Percentiles rank a stretch among this genome's conserved stretches.
Conservation (phyloP, 192 early-diverging fungal genomes). For the Backusella sp. region DNA sequence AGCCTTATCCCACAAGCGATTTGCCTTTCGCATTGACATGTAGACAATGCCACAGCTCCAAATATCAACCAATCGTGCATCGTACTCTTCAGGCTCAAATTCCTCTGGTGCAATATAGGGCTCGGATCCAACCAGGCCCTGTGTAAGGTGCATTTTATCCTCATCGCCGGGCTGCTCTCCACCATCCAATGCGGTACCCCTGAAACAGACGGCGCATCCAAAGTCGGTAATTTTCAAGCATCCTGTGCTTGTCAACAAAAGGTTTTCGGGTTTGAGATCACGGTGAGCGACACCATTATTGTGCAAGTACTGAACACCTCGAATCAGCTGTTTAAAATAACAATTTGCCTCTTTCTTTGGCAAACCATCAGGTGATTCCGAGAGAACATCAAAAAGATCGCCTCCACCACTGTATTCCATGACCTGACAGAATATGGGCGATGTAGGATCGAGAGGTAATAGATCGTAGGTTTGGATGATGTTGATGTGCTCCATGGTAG, state of each 20-base stretch:
- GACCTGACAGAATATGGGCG: constrained; percentile 55
- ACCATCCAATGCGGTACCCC: constrained; percentile 27
- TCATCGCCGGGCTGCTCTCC: constrained; percentile 10
- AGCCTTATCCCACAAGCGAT: constrained; percentile 15
- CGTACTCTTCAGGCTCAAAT: constrained; percentile 79
- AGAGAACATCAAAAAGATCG: constrained; percentile 70
- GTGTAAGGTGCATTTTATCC: constrained; percentile 78
- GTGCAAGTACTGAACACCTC: constrained; percentile 89
- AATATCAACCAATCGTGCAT: constrained; percentile 85
- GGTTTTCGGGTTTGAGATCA: constrained; percentile 81
- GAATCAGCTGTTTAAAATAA: constrained; percentile 90
- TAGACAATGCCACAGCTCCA: constrained; percentile 90
- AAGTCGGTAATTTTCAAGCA: constrained; percentile 96
- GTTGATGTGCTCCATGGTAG: constrained; percentile 69
- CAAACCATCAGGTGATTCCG: constrained; percentile 54
- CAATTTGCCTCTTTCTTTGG: constrained; percentile 54
- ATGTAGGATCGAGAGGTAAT: constrained; percentile 60
- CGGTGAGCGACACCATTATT: constrained; percentile 91
- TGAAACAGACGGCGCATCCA: constrained; percentile 92
- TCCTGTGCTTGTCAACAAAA: constrained; percentile 75
- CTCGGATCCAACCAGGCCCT: constrained; percentile 86
- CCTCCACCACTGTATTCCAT: constrained; percentile 87
- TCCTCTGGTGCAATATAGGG: constrained; percentile 97
- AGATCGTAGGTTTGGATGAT: constrained; percentile 78
- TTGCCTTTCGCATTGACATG: constrained; percentile 10